These are phyloP conservation scores for Dianthus caryophyllus DNA, from an alignment of 148 eudicot species.

Conservation along the genomic window DNA sequence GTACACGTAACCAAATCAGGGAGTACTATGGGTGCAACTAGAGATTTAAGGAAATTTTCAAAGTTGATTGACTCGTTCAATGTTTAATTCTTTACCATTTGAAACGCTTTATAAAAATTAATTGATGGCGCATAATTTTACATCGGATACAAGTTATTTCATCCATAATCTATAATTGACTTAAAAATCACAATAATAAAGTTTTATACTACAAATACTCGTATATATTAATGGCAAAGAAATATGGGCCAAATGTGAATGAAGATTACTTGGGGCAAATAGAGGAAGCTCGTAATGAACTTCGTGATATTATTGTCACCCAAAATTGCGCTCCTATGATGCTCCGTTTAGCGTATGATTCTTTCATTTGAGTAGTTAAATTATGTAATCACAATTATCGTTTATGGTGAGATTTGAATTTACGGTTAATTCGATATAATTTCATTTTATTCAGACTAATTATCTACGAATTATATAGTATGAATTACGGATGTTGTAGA, in stretches of 20 bases:
- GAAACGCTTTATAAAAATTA: background rate
- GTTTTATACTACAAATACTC: background rate
- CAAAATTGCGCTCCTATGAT: slow-evolving; percentile 75
- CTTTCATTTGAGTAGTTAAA: background rate
- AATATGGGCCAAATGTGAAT: slow-evolving; percentile 29
- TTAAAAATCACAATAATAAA: no score
- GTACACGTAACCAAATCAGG: no score
- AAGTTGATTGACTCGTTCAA: background rate
- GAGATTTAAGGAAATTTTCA: background rate
- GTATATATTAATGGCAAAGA: background rate
- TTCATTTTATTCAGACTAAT: no score
- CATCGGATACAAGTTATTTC: background rate
- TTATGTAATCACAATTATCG: no score
- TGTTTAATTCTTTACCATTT: no score
- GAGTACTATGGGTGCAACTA: background rate
- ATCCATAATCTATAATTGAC: no score
- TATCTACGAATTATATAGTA: no score
- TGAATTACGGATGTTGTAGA: no score
- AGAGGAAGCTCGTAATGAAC: slow-evolving; percentile 62
- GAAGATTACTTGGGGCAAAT: slow-evolving; percentile 57
- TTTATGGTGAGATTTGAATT: no score
- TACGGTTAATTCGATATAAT: no score
- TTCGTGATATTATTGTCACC: slow-evolving; percentile 55
- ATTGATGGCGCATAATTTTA: background rate
- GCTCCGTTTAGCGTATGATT: slow-evolving; percentile 82